Evolutionary conservation across 768 basidiomycete species (phyloP).

Genomic region (Naganishia onofrii): DNA sequence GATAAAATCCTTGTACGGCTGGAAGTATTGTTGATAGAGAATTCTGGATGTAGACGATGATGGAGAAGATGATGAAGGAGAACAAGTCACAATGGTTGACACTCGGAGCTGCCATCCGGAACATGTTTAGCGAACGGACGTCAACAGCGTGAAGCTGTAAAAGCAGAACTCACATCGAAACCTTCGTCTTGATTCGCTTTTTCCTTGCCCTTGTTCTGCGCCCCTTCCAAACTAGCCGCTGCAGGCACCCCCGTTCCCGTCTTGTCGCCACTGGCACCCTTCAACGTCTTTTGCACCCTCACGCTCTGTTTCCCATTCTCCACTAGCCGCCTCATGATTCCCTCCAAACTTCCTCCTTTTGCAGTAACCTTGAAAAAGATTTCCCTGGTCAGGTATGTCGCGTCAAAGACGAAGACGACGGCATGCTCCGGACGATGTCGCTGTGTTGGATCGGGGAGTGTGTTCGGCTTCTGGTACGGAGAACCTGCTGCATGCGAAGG

Average conservation of each 20-base stretch:
- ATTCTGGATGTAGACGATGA: slow-evolving; percentile 13
- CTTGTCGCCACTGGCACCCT: not conserved
- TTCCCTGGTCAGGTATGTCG: slow-evolving; percentile 21
- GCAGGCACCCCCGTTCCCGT: not conserved
- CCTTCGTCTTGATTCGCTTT: slow-evolving; percentile 19
- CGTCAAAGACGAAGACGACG: slow-evolving; percentile 22
- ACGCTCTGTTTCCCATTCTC: slow-evolving; percentile 18
- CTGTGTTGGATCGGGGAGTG: not conserved
- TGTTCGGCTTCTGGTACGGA: not conserved
- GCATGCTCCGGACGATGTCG: slow-evolving; percentile 7
- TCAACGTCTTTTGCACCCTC: not conserved
- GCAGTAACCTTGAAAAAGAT: slow-evolving; percentile 22
- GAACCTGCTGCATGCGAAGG: not conserved
- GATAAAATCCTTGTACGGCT: slow-evolving; percentile 21
- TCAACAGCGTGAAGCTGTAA: no score
- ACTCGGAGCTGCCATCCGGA: not conserved
- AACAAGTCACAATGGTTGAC: slow-evolving; percentile 17
- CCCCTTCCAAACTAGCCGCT: not conserved
- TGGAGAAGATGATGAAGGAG: slow-evolving; percentile 8
- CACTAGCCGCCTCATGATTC: slow-evolving; percentile 11
- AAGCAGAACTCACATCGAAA: slow-evolving; percentile 12
- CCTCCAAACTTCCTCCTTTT: slow-evolving; percentile 23
- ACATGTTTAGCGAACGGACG: no score
- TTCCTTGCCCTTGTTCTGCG: slow-evolving; percentile 17
- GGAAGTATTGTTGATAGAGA: slow-evolving; percentile 17